Percentiles rank a stretch among this genome's conserved stretches.
Evolutionary conservation across 495 filamentous ascomycete genomes (phyloP).

Genomic region (Rostrohypoxylon terebratum): DNA sequence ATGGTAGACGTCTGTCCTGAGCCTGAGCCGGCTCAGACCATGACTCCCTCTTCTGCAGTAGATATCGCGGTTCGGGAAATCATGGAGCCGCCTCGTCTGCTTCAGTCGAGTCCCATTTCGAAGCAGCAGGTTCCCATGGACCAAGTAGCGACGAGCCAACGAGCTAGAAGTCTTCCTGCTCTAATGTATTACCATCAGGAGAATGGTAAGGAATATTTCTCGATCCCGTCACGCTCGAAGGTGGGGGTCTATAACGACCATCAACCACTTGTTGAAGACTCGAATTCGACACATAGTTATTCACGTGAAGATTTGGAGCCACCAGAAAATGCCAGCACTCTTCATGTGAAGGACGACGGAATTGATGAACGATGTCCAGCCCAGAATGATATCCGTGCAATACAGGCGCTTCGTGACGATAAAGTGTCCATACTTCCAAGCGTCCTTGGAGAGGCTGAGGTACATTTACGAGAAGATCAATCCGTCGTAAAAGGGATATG

Average conservation of each 20-base stretch:
- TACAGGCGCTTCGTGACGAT: not conserved
- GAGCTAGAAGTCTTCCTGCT: conserved; percentile 9
- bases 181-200: not conserved
- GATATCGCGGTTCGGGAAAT: not conserved
- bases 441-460: not conserved
- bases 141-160: not conserved
- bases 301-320: not conserved
- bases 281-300: not conserved
- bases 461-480: not conserved
- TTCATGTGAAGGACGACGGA: not conserved
- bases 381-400: not conserved
- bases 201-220: not conserved
- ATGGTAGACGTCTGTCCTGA: not conserved
- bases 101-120: not conserved
- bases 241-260: not conserved
- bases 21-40: conserved; percentile 25
- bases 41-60: conserved; percentile 5
- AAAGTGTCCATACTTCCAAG: not conserved
- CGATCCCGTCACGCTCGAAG: not conserved
- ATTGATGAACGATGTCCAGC: not conserved
- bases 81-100: conserved; percentile 13
- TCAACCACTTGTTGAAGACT: not conserved
- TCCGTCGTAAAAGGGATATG: conserved; percentile 25
- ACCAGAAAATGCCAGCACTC: not conserved
- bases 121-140: conserved; percentile 5